Base-by-base conservation (phyloP, 306 rosid species). In the Medicago arabica region DNA sequence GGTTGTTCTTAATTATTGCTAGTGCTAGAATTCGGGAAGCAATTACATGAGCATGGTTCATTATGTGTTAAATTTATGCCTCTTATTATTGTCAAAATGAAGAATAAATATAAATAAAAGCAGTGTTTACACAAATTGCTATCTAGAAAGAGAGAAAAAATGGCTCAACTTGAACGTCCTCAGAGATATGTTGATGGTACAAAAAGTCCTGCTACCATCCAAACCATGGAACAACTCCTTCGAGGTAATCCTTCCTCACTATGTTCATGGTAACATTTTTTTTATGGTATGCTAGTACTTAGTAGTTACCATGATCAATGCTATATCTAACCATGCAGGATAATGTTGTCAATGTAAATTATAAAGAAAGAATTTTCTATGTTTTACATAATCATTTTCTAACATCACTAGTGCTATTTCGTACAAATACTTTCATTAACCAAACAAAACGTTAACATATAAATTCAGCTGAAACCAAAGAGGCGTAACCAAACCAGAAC, bases 101-200 rank as follows among this genome's bases (percentile, higher is more conserved):
- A 65, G 55, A 54, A 55, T 10, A 43, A 71, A 25, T 71, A 81
- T 54, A 43, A 75, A 76, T 54, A 54, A 81, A 34, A 68, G 60
- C 69, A 44, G 72, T 69, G 25, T 61, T 57, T 46, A 63, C 67
- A 11, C 70, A 65, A 34, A 78, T 65, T 67, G 74, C 25, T 1
- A 80, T 77, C 57, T 7, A 61, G 15, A 12, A 43, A 74, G 63
- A 67, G 7, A 28, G 7, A 62, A 58, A 23, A 62, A 76, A 93
- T 89, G 97, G 88, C 91, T 83, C 93, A 89, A 64, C 86, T 86
- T 1, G 89, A 93, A 75, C 89, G 88, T 43, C 36, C 62, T 21
- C 91, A 88, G 36, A 78, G 82, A 74, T 49, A 75, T 3, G 76
- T 53, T 10, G 90, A 83, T 9, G 19, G 77, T 76, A 7, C 78